Conservation (phyloP, 768 basidiomycete species). For the Galerina sulciceps region DNA sequence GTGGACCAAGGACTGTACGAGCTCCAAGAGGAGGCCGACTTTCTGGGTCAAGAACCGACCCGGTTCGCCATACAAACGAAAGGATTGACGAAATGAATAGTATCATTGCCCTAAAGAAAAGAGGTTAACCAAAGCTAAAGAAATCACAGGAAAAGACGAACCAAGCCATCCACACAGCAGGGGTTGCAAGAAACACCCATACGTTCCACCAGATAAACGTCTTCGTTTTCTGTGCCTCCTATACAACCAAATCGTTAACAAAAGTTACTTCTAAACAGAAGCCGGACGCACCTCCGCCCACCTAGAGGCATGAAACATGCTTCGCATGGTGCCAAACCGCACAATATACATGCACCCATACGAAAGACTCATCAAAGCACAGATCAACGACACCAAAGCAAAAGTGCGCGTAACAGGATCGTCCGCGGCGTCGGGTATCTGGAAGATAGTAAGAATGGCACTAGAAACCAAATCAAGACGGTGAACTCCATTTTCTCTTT, state of each 20-base stretch:
- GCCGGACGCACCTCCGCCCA: slow-evolving; percentile 65
- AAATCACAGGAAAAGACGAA: slow-evolving; percentile 19
- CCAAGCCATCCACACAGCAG: slow-evolving; percentile 76
- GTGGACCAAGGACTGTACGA: slow-evolving; percentile 48
- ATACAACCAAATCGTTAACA: background rate
- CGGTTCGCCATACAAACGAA: slow-evolving; percentile 74
- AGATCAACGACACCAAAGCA: slow-evolving; percentile 67
- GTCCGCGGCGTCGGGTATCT: slow-evolving; percentile 51
- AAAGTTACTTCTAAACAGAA: background rate
- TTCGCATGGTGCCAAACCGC: slow-evolving; percentile 73
- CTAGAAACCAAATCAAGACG: slow-evolving; percentile 33
- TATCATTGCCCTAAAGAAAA: slow-evolving; percentile 59
- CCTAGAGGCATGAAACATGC: slow-evolving; percentile 68
- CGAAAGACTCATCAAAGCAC: slow-evolving; percentile 69
- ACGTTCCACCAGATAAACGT: slow-evolving; percentile 40
- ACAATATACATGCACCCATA: slow-evolving; percentile 80
- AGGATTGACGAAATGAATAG: slow-evolving; percentile 66
- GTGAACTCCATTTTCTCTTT: background rate
- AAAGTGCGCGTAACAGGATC: slow-evolving; percentile 68
- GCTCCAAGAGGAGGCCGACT: slow-evolving; percentile 40
- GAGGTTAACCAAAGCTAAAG: background rate
- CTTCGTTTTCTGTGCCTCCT: slow-evolving; percentile 60
- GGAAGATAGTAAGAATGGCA: slow-evolving; percentile 73
- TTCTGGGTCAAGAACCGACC: slow-evolving; percentile 45
- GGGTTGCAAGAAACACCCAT: slow-evolving; percentile 48